phyloP scores from a whole-genome alignment of 2,329 filamentous ascomycete genomes.

The Paracoccidioides lutzii region DNA sequence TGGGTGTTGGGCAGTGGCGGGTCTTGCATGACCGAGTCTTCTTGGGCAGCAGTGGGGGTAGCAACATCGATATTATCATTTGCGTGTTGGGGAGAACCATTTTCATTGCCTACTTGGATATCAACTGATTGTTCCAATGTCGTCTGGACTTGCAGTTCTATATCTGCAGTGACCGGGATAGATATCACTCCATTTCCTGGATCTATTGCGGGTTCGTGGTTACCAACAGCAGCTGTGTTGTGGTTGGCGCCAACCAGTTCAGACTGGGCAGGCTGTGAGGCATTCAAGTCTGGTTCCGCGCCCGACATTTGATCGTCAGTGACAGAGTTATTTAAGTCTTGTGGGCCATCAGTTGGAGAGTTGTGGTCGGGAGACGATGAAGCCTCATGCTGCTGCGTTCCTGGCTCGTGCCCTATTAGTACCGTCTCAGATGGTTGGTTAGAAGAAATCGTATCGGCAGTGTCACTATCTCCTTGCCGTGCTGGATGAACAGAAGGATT shows the following conservation, averaged over 20 bases:
- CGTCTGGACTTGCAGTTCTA: not conserved
- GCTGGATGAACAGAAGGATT: not conserved
- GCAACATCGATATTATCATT: not conserved
- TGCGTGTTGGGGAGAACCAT: not conserved
- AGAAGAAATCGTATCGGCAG: not conserved
- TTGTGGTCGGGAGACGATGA: not conserved
- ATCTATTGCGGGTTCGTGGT: not conserved
- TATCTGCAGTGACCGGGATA: not conserved
- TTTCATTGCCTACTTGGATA: not conserved
- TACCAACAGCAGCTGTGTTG: not conserved
- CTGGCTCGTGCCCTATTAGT: not conserved
- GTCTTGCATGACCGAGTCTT: conserved; percentile 10
- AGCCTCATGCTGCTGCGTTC: not conserved
- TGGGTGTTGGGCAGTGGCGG: conserved; percentile 6
- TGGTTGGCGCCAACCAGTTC: not conserved
- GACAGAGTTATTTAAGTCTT: not conserved
- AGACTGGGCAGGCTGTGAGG: not conserved
- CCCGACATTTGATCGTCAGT: not conserved
- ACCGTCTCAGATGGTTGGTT: not conserved
- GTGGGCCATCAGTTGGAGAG: not conserved
- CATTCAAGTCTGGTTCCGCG: not conserved
- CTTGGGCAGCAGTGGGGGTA: not conserved
- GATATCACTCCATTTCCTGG: not conserved
- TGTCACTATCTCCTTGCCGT: not conserved
- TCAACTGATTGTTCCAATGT: not conserved